Evolutionary conservation across 1,139 yeast genomes (phyloP).

Genomic region (Saccharomyces hybrid): DNA sequence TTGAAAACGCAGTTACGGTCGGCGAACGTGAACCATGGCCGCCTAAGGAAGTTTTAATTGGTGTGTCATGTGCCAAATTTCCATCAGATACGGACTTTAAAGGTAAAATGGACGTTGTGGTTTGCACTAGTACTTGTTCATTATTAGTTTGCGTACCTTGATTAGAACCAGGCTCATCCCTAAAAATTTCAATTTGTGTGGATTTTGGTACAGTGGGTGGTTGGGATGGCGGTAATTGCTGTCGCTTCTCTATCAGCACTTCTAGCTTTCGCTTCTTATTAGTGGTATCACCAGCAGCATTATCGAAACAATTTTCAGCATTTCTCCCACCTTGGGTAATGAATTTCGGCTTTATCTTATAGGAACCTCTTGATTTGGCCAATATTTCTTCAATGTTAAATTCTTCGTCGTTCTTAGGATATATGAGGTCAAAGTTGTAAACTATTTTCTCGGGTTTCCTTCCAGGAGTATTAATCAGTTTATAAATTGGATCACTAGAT

Average conservation of each 20-base stretch:
- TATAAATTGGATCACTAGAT: constrained; percentile 31
- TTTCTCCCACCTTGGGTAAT: background rate
- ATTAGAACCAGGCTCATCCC: background rate
- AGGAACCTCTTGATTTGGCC: constrained; percentile 38
- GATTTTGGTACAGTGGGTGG: constrained; percentile 2
- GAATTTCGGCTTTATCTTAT: constrained; percentile 2
- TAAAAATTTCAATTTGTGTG: background rate
- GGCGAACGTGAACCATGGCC: constrained; percentile 44
- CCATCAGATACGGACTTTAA: constrained; percentile 18
- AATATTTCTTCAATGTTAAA: constrained; percentile 54
- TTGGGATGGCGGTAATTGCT: constrained; percentile 4
- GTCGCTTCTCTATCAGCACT: background rate
- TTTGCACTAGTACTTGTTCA: background rate
- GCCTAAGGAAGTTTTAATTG: constrained; percentile 13
- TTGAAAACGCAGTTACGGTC: constrained; percentile 70
- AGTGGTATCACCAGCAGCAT: constrained; percentile 1
- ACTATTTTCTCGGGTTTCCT: constrained; percentile 58
- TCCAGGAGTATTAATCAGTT: constrained; percentile 48
- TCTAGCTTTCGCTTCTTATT: background rate
- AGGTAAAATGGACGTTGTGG: constrained; percentile 27
- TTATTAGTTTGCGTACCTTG: background rate
- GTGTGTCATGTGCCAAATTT: constrained; percentile 18
- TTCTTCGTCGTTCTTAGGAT: constrained; percentile 43
- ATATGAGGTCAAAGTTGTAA: constrained; percentile 51
- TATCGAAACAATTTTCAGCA: background rate